Evolutionary conservation across 495 filamentous ascomycete genomes (phyloP).

Genomic region (Tuber microsphaerosporum): DNA sequence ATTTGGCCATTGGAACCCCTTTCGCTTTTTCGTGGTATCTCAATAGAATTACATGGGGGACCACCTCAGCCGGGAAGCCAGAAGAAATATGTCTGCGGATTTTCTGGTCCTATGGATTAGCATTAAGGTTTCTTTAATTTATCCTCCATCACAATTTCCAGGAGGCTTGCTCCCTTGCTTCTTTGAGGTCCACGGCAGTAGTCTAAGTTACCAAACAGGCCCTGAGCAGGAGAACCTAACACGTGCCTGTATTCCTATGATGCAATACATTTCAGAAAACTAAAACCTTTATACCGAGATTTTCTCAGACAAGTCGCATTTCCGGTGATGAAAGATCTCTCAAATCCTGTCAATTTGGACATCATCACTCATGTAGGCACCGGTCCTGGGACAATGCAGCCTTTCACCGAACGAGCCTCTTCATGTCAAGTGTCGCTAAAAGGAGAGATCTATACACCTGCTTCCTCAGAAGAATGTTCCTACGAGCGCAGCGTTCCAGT

Average conservation of each 20-base stretch:
- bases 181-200: neutral
- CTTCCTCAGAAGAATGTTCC: neutral
- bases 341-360: neutral
- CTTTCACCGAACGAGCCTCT: neutral
- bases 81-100: neutral
- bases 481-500: neutral
- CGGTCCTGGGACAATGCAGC: neutral
- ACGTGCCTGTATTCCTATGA: neutral
- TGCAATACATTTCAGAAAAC: neutral
- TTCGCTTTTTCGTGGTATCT: neutral
- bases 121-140: neutral
- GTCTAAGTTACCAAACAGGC: neutral
- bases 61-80: neutral
- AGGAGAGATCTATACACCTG: neutral
- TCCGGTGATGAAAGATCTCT: neutral
- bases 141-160: neutral
- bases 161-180: neutral
- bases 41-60: neutral
- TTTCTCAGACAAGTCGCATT: neutral
- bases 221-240: neutral
- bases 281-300: neutral
- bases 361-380: neutral
- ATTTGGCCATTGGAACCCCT: neutral
- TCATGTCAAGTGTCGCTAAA: neutral
- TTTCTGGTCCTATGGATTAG: neutral